phyloP scores from a whole-genome alignment of 78 protist species.

The Tieghemostelium lacteum region DNA sequence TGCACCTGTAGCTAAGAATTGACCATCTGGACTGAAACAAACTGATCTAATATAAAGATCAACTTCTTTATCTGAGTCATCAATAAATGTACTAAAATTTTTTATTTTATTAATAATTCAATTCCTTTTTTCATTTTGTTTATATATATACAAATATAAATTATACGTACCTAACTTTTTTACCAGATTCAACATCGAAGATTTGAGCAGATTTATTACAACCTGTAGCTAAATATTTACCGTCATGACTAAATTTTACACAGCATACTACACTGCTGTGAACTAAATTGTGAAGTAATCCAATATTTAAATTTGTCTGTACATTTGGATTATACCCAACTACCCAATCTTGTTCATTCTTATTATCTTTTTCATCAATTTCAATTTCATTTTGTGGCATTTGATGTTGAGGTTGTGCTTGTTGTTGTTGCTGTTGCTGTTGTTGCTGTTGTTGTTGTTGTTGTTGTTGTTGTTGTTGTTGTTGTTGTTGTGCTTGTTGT shows the following conservation, averaged over 20 bases:
- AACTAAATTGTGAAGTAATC: conserved; percentile 67
- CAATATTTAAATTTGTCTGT: conserved; percentile 80
- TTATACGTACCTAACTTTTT: conserved; percentile 76
- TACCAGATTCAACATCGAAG: conserved; percentile 90
- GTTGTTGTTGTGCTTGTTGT: neutral
- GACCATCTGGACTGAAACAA: conserved; percentile 93
- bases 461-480: neutral
- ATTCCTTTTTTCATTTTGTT: neutral
- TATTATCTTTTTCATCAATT: conserved; percentile 40
- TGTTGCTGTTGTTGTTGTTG: neutral
- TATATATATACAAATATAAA: neutral
- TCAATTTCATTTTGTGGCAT: neutral
- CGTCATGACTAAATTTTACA: conserved; percentile 88
- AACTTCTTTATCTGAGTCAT: conserved; percentile 73
- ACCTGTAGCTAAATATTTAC: conserved; percentile 90
- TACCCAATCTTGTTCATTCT: conserved; percentile 77
- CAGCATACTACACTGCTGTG: conserved; percentile 93
- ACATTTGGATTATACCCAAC: conserved; percentile 85
- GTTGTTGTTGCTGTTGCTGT: neutral
- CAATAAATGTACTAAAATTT: conserved; percentile 42
- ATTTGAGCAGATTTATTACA: conserved; percentile 91
- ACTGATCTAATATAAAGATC: conserved; percentile 89
- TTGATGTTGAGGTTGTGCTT: neutral
- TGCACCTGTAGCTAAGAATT: conserved; percentile 88
- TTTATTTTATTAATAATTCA: neutral